Conservation (phyloP, 495 filamentous ascomycete species). For the Pyrenula massariospora region DNA sequence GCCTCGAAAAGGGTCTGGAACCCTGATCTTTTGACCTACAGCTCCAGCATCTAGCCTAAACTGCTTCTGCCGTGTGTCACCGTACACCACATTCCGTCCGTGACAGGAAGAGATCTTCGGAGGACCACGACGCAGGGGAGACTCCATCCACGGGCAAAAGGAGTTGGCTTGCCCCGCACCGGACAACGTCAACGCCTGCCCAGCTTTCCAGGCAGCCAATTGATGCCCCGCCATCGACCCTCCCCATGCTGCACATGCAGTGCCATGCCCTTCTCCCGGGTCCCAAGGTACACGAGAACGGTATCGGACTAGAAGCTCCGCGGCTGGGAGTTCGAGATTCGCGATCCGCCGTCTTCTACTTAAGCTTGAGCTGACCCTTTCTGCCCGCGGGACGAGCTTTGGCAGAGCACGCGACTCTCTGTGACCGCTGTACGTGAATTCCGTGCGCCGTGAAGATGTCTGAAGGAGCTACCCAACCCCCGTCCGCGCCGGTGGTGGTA, state of each 20-base stretch:
- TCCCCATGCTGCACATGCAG: background rate
- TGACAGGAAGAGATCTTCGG: background rate
- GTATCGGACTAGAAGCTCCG: slow-evolving; percentile 9
- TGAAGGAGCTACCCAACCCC: slow-evolving; percentile 40
- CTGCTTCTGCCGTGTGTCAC: background rate
- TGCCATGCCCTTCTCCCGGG: background rate
- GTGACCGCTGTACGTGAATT: background rate
- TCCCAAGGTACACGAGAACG: background rate
- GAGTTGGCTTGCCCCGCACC: background rate
- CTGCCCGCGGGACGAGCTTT: background rate
- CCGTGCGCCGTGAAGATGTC: slow-evolving; percentile 38
- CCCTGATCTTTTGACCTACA: background rate
- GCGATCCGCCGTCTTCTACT: background rate
- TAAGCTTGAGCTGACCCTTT: background rate
- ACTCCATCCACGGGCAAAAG: background rate
- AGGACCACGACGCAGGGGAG: background rate
- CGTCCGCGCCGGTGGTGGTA: slow-evolving; percentile 54
- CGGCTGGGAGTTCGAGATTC: background rate
- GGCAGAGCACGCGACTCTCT: background rate
- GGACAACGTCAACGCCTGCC: background rate
- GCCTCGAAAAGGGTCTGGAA: too few species aligned
- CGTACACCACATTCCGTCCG: too few species aligned
- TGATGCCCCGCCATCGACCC: background rate
- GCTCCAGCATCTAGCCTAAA: background rate
- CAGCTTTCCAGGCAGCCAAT: background rate